Evolutionary conservation across 495 filamentous ascomycete genomes (phyloP), one percentile per base, ranked within the genome.

Genomic region (Aspergillus conjunctus): DNA sequence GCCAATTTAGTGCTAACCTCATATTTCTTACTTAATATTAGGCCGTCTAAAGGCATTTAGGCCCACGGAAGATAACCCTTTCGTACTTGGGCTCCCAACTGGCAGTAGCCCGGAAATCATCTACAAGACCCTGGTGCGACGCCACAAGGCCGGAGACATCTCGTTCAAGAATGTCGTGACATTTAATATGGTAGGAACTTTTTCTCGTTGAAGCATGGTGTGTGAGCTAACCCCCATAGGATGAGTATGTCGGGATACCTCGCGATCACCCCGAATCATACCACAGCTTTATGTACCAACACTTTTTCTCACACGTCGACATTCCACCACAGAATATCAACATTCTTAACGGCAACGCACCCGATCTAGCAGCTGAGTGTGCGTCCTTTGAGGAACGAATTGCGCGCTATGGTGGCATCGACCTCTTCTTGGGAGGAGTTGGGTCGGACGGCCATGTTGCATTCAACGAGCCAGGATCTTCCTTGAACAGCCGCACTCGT

Each of bases 251-350:
- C 66, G 88, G 88, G 43, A 83, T 95, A 56, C 88, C 91, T 31
- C 83, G 87, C 60, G 89, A 91, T 62, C 90, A 93, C 70, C 88
- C 90, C 11, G 85, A 92, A 71, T 89, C 85, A 69, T 93, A 93
- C 76, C 91, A 93, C 77, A 88, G 86, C 56, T 95, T 93, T 78
- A 93, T 95, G 91, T 93, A 90, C 80, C 89, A 88, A 74, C 82
- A 93, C 73, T 91, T 93, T 82, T 95, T 95, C 79, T 89, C 88
- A 4, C 90, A 93, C 70, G 87, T 93, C 66, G 89, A 95, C 67
- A 86, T 95, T 58, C 80, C 83, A 59, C 90, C 91, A 7, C 79
- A 80, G 63, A 91, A 92, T 65, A 90, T 93, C 70, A 84, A 95
- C 76, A 91, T 95, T 68, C 83, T 93, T n/a, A 85, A 93, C 69